A percentile compares a stretch with the other conserved stretches of the same genome.
phyloP scores from a whole-genome alignment of 1,284 basidiomycete genomes.

The Lignosus rhinocerotis region DNA sequence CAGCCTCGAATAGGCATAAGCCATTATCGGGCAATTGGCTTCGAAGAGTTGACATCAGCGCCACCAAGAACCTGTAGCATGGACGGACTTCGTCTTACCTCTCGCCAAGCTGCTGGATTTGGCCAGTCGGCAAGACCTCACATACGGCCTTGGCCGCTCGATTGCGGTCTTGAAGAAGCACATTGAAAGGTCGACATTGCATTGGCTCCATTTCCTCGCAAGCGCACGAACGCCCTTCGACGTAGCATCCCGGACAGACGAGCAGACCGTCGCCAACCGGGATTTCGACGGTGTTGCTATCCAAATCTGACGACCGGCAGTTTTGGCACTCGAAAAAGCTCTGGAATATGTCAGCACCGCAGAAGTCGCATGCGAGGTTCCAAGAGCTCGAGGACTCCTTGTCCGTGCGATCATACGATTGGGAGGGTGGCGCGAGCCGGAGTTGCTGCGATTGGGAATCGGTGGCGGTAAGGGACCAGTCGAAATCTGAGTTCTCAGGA shows the following conservation, averaged over 20 bases:
- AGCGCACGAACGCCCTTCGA: constrained; percentile 67
- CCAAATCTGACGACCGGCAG: constrained; percentile 34
- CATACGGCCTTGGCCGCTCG: constrained; percentile 36
- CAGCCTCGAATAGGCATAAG: constrained; percentile 36
- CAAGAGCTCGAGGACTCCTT: constrained; percentile 14
- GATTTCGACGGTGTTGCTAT: constrained; percentile 8
- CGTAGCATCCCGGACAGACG: constrained; percentile 70
- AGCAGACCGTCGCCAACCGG: constrained; percentile 45
- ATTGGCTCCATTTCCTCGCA: constrained; percentile 59
- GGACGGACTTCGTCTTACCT: neutral
- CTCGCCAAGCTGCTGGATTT: neutral
- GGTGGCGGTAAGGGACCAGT: constrained; percentile 4
- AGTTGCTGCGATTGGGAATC: neutral
- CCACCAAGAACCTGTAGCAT: neutral
- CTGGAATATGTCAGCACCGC: constrained; percentile 74
- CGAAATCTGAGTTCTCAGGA: neutral
- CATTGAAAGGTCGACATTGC: constrained; percentile 49
- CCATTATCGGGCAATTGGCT: neutral
- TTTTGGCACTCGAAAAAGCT: constrained; percentile 69
- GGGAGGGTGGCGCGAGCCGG: neutral
- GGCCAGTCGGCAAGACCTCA: neutral
- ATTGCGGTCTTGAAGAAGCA: constrained; percentile 43
- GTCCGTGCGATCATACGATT: neutral
- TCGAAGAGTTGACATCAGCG: no score
- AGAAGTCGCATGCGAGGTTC: constrained; percentile 68